Conservation (phyloP, 257 asterid species). For the Prunella vulgaris region DNA sequence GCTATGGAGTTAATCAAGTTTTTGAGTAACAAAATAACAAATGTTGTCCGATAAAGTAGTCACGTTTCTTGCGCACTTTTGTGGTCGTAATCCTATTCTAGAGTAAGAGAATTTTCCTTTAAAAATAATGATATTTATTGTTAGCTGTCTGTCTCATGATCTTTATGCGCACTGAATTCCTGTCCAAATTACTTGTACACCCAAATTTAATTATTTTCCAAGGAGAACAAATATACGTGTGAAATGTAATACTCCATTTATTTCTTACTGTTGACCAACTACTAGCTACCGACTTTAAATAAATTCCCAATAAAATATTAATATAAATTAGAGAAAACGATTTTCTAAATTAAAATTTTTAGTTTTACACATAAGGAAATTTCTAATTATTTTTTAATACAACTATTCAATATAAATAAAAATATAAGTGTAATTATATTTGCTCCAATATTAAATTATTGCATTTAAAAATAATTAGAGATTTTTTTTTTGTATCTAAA, state of each 20-base stretch:
- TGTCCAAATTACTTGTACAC: background rate
- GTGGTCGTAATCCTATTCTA: background rate
- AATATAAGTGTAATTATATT: no score
- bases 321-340: no score
- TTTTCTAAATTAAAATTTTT: no score
- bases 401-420: no score
- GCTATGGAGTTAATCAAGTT: no score
- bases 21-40: no score
- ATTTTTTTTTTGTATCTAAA: no score
- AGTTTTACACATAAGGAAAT: no score
- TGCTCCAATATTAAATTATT: no score
- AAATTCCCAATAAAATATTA: no score
- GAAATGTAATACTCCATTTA: background rate
- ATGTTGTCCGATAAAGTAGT: background rate
- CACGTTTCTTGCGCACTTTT: background rate
- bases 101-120: background rate
- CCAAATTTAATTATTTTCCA: background rate
- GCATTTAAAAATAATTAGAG: no score
- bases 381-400: no score
- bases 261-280: constrained; percentile 14
- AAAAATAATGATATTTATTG: background rate
- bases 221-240: background rate
- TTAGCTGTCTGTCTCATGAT: background rate
- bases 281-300: background rate
- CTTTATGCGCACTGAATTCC: background rate